These are phyloP conservation scores for Macadamia tetraphylla DNA, from an alignment of 164 flowering plant species.

Conservation along the genomic window DNA sequence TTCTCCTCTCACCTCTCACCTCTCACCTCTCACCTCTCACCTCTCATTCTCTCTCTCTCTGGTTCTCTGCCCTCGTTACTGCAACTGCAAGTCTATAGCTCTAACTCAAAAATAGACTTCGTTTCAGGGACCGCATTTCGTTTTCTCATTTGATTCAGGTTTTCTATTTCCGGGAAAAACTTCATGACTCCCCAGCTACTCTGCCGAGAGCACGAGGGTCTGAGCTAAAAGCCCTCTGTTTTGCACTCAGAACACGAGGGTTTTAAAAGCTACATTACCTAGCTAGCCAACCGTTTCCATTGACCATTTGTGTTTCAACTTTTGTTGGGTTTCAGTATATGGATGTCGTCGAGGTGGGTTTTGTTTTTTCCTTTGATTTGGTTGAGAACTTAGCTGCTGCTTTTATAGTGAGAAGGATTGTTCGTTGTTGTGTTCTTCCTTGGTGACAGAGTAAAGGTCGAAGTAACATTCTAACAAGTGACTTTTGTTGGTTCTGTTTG, in stretches of 20 bases:
- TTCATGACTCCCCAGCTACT: neutral
- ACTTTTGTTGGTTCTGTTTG: neutral
- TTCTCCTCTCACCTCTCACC: neutral
- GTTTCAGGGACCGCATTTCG: neutral
- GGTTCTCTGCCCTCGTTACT: neutral
- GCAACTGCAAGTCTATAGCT: neutral
- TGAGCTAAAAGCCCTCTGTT: neutral
- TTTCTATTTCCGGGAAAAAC: neutral
- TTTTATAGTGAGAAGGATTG: slow-evolving; percentile 1
- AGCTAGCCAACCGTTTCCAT: neutral
- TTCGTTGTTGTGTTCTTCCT: neutral
- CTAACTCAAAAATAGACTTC: neutral
- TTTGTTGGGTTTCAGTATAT: neutral
- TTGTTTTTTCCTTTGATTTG: slow-evolving; percentile 10
- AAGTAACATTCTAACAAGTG: neutral
- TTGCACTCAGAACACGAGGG: slow-evolving; percentile 1
- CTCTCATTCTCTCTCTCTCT: neutral
- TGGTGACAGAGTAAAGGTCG: neutral
- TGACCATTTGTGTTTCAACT: neutral
- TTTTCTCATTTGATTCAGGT: neutral
- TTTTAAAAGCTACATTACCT: neutral
- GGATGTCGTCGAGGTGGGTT: slow-evolving; percentile 12
- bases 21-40: neutral
- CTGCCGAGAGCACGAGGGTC: no score
- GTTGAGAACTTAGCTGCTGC: neutral